Percentiles rank a stretch among this genome's conserved stretches.
phyloP scores from a whole-genome alignment of 2,329 filamentous ascomycete genomes.

The Hansfordia pulvinata region DNA sequence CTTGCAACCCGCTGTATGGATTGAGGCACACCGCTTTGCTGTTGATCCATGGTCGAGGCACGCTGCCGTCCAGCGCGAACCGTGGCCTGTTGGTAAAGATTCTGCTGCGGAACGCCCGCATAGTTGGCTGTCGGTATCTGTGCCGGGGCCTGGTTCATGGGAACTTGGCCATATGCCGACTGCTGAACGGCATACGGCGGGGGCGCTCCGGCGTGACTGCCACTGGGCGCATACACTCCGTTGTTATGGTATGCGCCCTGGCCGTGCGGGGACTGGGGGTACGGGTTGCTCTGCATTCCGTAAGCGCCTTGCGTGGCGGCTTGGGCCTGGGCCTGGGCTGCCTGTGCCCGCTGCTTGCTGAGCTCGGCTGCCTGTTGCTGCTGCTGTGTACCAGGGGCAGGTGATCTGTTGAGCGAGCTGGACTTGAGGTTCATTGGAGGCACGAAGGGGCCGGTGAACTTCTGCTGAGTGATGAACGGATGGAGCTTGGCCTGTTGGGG shows the following conservation, averaged over 20 bases:
- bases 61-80: constrained; percentile 71
- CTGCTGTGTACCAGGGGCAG: constrained; percentile 85
- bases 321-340: constrained; percentile 57
- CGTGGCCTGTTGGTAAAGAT: constrained; percentile 63
- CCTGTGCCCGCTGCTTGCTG: constrained; percentile 77
- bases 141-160: constrained; percentile 51
- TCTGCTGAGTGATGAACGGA: constrained; percentile 96
- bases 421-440: constrained; percentile 94
- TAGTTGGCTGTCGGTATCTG: constrained; percentile 57
- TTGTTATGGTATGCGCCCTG: constrained; percentile 67
- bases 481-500: constrained; percentile 95
- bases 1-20: constrained; percentile 91
- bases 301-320: constrained; percentile 57
- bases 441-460: constrained; percentile 91
- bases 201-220: constrained; percentile 45
- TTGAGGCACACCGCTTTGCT: constrained; percentile 82
- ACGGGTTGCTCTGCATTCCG: constrained; percentile 32
- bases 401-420: constrained; percentile 71
- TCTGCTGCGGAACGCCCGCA: constrained; percentile 33
- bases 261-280: constrained; percentile 28
- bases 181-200: constrained; percentile 68
- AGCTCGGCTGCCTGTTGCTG: constrained; percentile 90
- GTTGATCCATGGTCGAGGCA: constrained; percentile 92
- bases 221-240: constrained; percentile 59
- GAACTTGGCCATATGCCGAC: constrained; percentile 59